Evolutionary conservation across 2,329 filamentous ascomycete species (phyloP).

Genomic region (Sporothrix protearum): DNA sequence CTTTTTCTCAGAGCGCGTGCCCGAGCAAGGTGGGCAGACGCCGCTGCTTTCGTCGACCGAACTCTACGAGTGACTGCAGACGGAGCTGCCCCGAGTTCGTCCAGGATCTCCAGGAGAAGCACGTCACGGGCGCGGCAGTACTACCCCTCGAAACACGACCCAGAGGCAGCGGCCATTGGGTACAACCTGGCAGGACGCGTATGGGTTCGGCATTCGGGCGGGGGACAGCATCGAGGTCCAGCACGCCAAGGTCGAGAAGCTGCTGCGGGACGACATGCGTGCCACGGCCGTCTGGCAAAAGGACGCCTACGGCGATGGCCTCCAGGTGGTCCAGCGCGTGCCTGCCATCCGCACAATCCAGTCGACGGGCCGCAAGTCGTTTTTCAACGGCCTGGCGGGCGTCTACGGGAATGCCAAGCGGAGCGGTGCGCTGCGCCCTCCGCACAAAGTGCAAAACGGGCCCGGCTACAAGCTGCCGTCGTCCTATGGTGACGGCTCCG

Average conservation of each 20-base stretch:
- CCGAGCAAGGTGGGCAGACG: constrained; percentile 31
- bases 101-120: constrained; percentile 28
- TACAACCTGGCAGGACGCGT: constrained; percentile 27
- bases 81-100: constrained; percentile 31
- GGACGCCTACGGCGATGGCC: constrained; percentile 14
- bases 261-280: constrained; percentile 2
- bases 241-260: constrained; percentile 22
- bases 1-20: constrained; percentile 31
- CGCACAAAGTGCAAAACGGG: constrained; percentile 17
- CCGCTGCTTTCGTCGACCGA: constrained; percentile 31
- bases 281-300: constrained; percentile 25
- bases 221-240: constrained; percentile 20
- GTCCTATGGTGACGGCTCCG: constrained; percentile 30
- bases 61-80: constrained; percentile 28
- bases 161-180: constrained; percentile 21
- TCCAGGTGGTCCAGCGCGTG: constrained; percentile 24
- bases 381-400: constrained; percentile 24
- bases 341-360: constrained; percentile 21
- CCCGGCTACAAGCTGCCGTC: constrained; percentile 28
- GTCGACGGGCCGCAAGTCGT: constrained; percentile 12
- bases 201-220: constrained; percentile 21
- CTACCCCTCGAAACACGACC: constrained; percentile 25
- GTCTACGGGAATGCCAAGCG: constrained; percentile 21
- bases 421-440: constrained; percentile 12
- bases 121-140: constrained; percentile 24